A percentile compares a stretch with the other conserved stretches of the same genome.
These are phyloP conservation scores for Periconia sp. DNA, from an alignment of 2,329 filamentous ascomycete species.

Conservation along the genomic window DNA sequence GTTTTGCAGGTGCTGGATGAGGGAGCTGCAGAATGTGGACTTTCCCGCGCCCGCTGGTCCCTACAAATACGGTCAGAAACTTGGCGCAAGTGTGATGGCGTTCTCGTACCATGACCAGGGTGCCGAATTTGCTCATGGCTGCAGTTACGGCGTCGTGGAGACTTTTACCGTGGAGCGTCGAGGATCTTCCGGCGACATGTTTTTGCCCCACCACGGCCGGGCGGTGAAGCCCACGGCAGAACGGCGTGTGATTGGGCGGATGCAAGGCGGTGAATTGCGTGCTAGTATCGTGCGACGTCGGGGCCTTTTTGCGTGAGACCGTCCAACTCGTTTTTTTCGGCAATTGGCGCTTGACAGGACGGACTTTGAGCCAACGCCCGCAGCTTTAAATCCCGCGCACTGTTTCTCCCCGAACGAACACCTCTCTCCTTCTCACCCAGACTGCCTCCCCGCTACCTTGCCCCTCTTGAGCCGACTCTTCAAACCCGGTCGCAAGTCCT, in stretches of 20 bases:
- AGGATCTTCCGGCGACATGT: constrained; percentile 2
- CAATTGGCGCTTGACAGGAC: constrained; percentile 23
- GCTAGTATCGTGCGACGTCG: constrained; percentile 19
- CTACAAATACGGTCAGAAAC: constrained; percentile 14
- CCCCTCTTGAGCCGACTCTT: constrained; percentile 22
- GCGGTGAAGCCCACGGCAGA: constrained; percentile 18
- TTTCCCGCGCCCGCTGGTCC: constrained; percentile 96
- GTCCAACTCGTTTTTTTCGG: constrained; percentile 35
- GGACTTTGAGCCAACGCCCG: constrained; percentile 17
- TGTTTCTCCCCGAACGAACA: constrained; percentile 3
- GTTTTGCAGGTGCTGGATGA: constrained; percentile 91
- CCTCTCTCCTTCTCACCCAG: constrained; percentile 24
- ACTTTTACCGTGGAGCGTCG: constrained; percentile 7
- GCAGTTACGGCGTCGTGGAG: constrained; percentile 12
- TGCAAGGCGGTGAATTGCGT: constrained; percentile 24
- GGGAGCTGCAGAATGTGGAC: constrained; percentile 91
- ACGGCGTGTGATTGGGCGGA: background rate
- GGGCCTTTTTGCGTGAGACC: constrained; percentile 10
- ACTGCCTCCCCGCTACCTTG: constrained; percentile 19
- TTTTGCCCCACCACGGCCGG: constrained; percentile 14
- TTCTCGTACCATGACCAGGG: constrained; percentile 77
- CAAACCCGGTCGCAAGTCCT: constrained; percentile 46
- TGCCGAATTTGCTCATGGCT: constrained; percentile 90
- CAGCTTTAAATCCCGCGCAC: constrained; percentile 39
- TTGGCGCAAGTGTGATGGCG: background rate